Evolutionary conservation across 2,329 filamentous ascomycete species (phyloP).

Genomic region (Emmonsiellopsis sp.): DNA sequence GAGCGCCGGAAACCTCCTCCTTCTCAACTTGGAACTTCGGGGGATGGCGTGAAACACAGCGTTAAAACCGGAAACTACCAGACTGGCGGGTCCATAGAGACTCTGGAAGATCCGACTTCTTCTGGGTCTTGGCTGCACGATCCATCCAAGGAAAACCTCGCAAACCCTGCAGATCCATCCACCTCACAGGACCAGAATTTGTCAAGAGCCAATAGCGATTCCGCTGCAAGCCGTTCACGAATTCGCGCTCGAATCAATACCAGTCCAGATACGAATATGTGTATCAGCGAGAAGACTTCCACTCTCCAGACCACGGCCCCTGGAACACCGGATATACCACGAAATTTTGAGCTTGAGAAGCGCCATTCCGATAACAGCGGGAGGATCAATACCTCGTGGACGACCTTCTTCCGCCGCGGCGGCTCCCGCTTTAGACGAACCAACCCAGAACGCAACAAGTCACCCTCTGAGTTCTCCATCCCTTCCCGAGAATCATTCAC

Average conservation of each 20-base stretch:
- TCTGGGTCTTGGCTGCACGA: slow-evolving; percentile 24
- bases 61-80: neutral
- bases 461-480: slow-evolving; percentile 73
- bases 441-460: slow-evolving; percentile 40
- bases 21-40: slow-evolving; percentile 3
- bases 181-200: neutral
- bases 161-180: slow-evolving; percentile 11
- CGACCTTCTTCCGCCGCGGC: slow-evolving; percentile 65
- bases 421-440: slow-evolving; percentile 46
- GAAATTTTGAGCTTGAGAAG: slow-evolving; percentile 43
- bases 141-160: slow-evolving; percentile 25
- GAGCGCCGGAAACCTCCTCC: slow-evolving; percentile 35
- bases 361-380: slow-evolving; percentile 48
- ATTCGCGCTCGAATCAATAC: neutral
- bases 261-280: slow-evolving; percentile 1
- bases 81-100: neutral
- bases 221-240: neutral
- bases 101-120: neutral
- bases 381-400: slow-evolving; percentile 46
- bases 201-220: neutral
- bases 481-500: slow-evolving; percentile 81
- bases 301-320: no score
- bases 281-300: neutral
- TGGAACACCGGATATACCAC: slow-evolving; percentile 40
- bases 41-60: neutral